These are phyloP conservation scores for Margaritispora aquatica DNA, from an alignment of 495 filamentous ascomycete genomes.

Conservation along the genomic window DNA sequence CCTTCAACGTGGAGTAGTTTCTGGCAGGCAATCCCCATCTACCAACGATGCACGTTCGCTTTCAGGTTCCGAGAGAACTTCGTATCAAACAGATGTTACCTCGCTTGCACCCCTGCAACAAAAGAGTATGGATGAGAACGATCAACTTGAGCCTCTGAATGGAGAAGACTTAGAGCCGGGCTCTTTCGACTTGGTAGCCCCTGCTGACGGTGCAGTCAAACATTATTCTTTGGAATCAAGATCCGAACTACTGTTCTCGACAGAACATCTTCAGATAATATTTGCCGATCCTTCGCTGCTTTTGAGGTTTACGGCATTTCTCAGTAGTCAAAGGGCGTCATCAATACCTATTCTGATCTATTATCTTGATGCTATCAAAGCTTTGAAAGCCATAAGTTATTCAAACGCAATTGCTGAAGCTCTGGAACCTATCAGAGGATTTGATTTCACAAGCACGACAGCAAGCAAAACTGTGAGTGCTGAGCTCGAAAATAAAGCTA, in stretches of 20 bases:
- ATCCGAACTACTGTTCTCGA: conserved; percentile 58
- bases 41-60: conserved; percentile 4
- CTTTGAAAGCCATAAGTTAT: conserved; percentile 63
- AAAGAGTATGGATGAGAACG: conserved; percentile 30
- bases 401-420: conserved; percentile 56
- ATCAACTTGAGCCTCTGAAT: conserved; percentile 40
- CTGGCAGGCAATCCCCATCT: neutral
- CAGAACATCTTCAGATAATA: conserved; percentile 55
- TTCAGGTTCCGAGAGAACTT: conserved; percentile 8
- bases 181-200: conserved; percentile 46
- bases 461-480: conserved; percentile 43
- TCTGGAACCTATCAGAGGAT: conserved; percentile 39
- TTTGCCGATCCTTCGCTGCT: conserved; percentile 58
- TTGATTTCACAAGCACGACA: conserved; percentile 36
- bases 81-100: conserved; percentile 21
- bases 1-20: neutral
- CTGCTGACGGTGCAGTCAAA: conserved; percentile 19
- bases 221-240: conserved; percentile 51
- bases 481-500: conserved; percentile 51
- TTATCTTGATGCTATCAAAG: conserved; percentile 64
- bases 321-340: conserved; percentile 52
- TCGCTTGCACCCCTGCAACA: conserved; percentile 35
- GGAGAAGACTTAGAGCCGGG: conserved; percentile 44
- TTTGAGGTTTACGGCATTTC: conserved; percentile 55
- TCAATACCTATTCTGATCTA: conserved; percentile 63